phyloP scores from a whole-genome alignment of 2,329 filamentous ascomycete species.

The Thyridium curvatum region DNA sequence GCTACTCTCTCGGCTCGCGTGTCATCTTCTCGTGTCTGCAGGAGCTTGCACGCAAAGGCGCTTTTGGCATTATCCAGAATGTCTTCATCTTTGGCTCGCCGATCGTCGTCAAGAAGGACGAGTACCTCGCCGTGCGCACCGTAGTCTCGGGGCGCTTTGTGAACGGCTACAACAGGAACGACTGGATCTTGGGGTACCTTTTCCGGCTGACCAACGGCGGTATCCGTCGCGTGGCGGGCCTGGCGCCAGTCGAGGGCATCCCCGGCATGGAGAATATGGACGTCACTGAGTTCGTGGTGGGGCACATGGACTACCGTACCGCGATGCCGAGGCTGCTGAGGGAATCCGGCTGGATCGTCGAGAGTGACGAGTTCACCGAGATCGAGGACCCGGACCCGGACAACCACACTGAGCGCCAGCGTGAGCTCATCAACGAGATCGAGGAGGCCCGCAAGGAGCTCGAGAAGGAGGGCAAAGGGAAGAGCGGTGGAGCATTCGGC shows the following conservation, averaged over 20 bases:
- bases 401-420: constrained; percentile 78
- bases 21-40: constrained; percentile 89
- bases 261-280: constrained; percentile 84
- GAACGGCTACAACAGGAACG: constrained; percentile 88
- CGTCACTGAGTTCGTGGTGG: constrained; percentile 76
- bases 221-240: constrained; percentile 79
- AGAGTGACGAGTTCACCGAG: constrained; percentile 90
- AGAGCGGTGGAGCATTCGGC: constrained; percentile 51
- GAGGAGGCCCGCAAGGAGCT: constrained; percentile 86
- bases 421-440: constrained; percentile 93
- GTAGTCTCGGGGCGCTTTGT: constrained; percentile 89
- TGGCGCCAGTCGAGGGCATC: constrained; percentile 69
- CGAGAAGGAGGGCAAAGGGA: constrained; percentile 70
- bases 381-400: constrained; percentile 97
- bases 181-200: constrained; percentile 95
- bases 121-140: constrained; percentile 74
- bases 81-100: constrained; percentile 93
- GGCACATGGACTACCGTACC: constrained; percentile 93
- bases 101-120: constrained; percentile 84
- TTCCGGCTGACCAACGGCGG: constrained; percentile 93
- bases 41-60: constrained; percentile 79
- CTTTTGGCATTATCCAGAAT: constrained; percentile 84
- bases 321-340: constrained; percentile 85
- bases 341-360: constrained; percentile 84
- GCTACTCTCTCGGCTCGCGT: constrained; percentile 86